Conservation (phyloP, 352 stramenopile genomes). For the Globisporangium polare region DNA sequence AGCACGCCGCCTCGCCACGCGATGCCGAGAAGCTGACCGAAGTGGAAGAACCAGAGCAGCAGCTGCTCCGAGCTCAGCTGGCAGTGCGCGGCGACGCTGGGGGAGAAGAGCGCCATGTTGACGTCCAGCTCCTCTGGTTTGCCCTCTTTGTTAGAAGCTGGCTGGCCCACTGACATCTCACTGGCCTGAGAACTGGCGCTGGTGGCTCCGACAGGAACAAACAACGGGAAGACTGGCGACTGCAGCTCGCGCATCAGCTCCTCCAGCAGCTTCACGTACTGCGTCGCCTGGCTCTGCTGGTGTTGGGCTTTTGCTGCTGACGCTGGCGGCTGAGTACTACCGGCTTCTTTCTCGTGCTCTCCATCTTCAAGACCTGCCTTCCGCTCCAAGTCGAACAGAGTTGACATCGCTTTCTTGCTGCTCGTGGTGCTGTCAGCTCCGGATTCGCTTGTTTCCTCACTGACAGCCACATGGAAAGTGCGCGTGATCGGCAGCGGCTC, state of each 20-base stretch:
- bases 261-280: slow-evolving; percentile 57
- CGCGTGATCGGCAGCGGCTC: slow-evolving; percentile 34
- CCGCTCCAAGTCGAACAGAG: not conserved
- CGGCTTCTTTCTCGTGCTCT: slow-evolving; percentile 18
- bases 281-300: slow-evolving; percentile 22
- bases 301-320: not conserved
- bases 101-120: slow-evolving; percentile 40
- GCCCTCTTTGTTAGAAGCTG: too few species aligned
- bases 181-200: too few species aligned
- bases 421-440: not conserved
- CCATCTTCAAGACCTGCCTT: not conserved
- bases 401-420: not conserved
- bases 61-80: slow-evolving; percentile 22
- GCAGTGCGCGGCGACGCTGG: slow-evolving; percentile 14
- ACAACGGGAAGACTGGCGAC: slow-evolving; percentile 53
- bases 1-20: slow-evolving; percentile 46
- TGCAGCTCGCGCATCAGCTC: slow-evolving; percentile 45
- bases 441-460: not conserved
- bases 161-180: too few species aligned
- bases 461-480: slow-evolving; percentile 28
- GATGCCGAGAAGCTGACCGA: slow-evolving; percentile 61
- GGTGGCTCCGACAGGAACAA: slow-evolving; percentile 22
- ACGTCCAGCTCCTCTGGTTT: slow-evolving; percentile 35
- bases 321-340: slow-evolving; percentile 3
- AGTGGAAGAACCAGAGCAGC: slow-evolving; percentile 47